phyloP scores from a whole-genome alignment of 2,329 filamentous ascomycete species.

The Sclerotiophoma versabilis region DNA sequence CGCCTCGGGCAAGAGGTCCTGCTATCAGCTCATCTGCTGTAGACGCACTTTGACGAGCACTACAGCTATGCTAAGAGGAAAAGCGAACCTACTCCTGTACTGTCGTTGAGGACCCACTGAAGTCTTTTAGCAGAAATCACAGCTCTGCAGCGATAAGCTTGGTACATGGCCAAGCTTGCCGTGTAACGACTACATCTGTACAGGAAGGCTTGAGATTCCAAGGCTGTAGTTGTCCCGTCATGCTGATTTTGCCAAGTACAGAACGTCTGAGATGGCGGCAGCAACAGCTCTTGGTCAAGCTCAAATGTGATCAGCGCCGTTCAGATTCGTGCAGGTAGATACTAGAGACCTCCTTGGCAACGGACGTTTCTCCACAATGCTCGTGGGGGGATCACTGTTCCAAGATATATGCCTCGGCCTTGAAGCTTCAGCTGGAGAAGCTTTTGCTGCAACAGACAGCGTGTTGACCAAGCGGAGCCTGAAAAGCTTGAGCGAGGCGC shows the following conservation, averaged over 20 bases:
- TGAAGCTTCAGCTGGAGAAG: constrained; percentile 41
- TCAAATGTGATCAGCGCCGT: constrained; percentile 16
- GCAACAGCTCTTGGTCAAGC: constrained; percentile 20
- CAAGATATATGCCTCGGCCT: constrained; percentile 28
- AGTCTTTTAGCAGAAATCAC: no score
- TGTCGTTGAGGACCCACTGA: no score
- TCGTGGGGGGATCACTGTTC: constrained; percentile 24
- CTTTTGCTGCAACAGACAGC: constrained; percentile 38
- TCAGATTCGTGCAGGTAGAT: constrained; percentile 18
- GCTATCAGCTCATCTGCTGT: neutral
- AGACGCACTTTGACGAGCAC: neutral
- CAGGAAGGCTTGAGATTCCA: constrained; percentile 22
- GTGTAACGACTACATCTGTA: constrained; percentile 19
- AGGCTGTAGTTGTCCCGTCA: constrained; percentile 21
- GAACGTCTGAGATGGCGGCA: neutral
- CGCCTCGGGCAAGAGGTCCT: neutral
- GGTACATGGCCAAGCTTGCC: constrained; percentile 12
- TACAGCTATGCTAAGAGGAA: no score
- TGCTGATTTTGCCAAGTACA: constrained; percentile 16
- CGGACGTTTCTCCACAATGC: constrained; percentile 33
- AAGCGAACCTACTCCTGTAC: no score
- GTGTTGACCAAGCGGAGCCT: constrained; percentile 34
- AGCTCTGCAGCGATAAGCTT: neutral
- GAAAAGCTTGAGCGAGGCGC: constrained; percentile 29
- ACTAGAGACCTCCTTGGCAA: constrained; percentile 18